Percentiles rank a stretch among this genome's conserved stretches.
These are phyloP conservation scores for Bothriochloa decipiens DNA, from an alignment of 176 grass and related monocot species.

Conservation along the genomic window DNA sequence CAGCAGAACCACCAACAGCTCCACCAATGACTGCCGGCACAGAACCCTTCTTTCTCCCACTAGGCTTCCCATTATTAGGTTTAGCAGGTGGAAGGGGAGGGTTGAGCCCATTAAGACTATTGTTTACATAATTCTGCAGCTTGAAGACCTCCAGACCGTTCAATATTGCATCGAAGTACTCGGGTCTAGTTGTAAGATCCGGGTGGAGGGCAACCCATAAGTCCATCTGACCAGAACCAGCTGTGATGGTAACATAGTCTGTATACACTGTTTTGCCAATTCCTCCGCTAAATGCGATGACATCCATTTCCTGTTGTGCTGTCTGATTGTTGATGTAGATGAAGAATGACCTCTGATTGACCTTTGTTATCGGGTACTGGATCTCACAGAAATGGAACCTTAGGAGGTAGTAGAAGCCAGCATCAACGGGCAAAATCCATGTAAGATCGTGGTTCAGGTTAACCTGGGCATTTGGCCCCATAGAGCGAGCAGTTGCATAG, in stretches of 20 bases:
- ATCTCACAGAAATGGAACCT: conserved; percentile 11
- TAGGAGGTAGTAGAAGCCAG: not conserved
- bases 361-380: not conserved
- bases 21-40: not conserved
- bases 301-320: not conserved
- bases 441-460: not conserved
- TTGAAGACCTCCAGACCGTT: not conserved
- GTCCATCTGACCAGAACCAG: not conserved
- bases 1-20: not conserved
- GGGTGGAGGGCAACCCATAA: conserved; percentile 1
- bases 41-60: not conserved
- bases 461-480: not conserved
- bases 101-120: conserved; percentile 1
- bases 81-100: not conserved
- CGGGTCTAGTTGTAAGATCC: not conserved
- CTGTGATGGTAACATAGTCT: not conserved
- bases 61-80: not conserved
- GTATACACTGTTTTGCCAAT: not conserved
- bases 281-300: not conserved
- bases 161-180: not conserved
- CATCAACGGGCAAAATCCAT: not conserved
- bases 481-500: not conserved
- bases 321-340: conserved; percentile 12
- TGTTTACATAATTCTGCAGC: not conserved
- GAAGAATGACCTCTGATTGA: not conserved